These are phyloP conservation scores for Lepiota subincarnata DNA, from an alignment of 768 basidiomycete species.

Conservation along the genomic window DNA sequence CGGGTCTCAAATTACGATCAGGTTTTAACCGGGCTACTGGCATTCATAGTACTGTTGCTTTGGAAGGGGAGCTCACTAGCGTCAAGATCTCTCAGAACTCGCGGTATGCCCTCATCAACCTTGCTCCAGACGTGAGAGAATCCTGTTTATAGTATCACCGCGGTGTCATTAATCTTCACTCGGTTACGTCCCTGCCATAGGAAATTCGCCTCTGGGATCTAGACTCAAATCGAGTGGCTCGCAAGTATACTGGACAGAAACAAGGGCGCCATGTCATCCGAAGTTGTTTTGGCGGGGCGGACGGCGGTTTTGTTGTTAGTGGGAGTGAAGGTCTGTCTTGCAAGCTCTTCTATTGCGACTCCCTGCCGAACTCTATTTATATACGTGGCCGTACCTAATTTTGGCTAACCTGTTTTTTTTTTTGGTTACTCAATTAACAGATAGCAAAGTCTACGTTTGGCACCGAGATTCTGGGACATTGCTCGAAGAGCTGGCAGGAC, in stretches of 20 bases:
- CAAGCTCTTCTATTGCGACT: neutral
- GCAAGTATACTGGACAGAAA: constrained; percentile 82
- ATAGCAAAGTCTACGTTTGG: constrained; percentile 94
- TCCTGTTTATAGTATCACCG: constrained; percentile 12
- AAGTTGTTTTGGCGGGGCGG: constrained; percentile 89
- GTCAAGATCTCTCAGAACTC: constrained; percentile 86
- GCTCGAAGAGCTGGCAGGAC: constrained; percentile 86
- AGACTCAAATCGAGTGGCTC: constrained; percentile 58
- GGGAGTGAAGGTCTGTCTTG: constrained; percentile 84
- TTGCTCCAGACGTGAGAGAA: constrained; percentile 74
- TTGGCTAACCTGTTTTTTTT: neutral
- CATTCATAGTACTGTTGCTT: constrained; percentile 35
- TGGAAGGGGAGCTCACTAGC: constrained; percentile 83
- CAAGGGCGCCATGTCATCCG: constrained; percentile 85
- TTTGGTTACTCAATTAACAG: constrained; percentile 36
- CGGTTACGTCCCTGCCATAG: constrained; percentile 34
- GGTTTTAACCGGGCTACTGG: constrained; percentile 12
- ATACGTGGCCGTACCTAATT: neutral
- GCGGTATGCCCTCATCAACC: constrained; percentile 81
- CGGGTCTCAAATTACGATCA: neutral
- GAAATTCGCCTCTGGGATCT: constrained; percentile 90
- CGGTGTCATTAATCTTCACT: constrained; percentile 13
- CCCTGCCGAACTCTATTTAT: neutral
- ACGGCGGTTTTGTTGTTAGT: constrained; percentile 85
- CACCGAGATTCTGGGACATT: constrained; percentile 80